Percentiles rank a stretch among this genome's conserved stretches.
Conservation (phyloP, 2,329 filamentous ascomycete species). For the Calonectria fujianensis region DNA sequence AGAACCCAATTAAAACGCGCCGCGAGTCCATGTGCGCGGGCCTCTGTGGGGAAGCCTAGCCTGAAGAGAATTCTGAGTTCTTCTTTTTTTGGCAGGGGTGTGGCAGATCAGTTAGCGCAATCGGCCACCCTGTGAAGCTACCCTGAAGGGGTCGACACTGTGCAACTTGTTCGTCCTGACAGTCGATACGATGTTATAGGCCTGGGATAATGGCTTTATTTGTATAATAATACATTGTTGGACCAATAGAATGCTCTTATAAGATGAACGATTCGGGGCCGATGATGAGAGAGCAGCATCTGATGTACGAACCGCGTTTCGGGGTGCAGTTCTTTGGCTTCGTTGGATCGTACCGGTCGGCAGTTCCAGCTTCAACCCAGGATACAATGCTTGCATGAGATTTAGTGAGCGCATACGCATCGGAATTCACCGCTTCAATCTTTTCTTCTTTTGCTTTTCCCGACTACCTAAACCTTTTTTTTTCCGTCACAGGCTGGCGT, state of each 20-base stretch:
- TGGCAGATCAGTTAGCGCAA: background rate
- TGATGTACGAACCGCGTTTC: background rate
- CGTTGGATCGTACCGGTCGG: background rate
- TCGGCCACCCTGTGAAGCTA: background rate
- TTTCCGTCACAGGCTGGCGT: background rate
- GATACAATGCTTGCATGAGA: too few relatives aligned
- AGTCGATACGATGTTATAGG: background rate
- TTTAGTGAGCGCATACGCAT: background rate
- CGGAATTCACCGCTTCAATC: background rate
- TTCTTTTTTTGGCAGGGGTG: conserved; percentile 1
- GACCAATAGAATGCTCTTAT: too few relatives aligned
- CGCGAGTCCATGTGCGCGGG: conserved; percentile 19
- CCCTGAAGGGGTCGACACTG: conserved; percentile 1
- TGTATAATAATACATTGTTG: background rate
- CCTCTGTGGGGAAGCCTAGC: conserved; percentile 1
- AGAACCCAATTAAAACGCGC: conserved; percentile 32
- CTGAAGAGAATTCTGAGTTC: background rate
- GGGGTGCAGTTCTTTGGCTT: background rate
- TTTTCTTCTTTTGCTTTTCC: background rate
- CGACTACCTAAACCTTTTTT: background rate
- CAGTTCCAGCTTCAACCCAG: background rate
- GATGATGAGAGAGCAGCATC: background rate
- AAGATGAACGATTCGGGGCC: background rate
- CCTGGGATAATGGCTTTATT: background rate
- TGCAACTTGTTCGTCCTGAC: background rate